phyloP scores from a whole-genome alignment of 129 eudicot genomes.

The Flaveria sonorensis region DNA sequence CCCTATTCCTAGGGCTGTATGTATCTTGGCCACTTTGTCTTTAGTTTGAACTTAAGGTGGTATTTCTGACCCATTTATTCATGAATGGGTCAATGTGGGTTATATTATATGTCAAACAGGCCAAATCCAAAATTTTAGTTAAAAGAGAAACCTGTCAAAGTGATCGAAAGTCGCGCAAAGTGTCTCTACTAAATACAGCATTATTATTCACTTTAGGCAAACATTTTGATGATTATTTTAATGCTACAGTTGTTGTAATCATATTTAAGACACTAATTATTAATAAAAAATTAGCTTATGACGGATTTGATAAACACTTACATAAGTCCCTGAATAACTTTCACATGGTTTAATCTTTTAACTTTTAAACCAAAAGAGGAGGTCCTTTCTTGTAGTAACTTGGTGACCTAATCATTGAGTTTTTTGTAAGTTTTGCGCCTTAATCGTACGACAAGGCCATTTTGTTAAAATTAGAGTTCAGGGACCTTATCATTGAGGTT shows the following conservation, averaged over 20 bases:
- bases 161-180: neutral
- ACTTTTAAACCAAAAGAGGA: neutral
- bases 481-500: neutral
- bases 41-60: conserved; percentile 8
- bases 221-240: neutral
- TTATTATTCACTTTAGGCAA: neutral
- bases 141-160: neutral
- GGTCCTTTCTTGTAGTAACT: neutral
- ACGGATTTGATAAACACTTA: neutral
- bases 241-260: neutral
- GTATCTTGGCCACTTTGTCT: conserved; percentile 35
- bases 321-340: neutral
- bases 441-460: neutral
- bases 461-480: neutral
- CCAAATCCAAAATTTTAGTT: neutral
- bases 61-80: neutral
- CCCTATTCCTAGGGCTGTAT: conserved; percentile 87
- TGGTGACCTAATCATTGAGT: neutral
- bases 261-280: neutral
- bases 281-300: neutral
- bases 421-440: neutral
- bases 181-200: neutral
- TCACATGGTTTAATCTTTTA: neutral
- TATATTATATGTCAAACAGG: neutral
- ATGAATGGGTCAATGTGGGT: conserved; percentile 7